A percentile compares a stretch with the other conserved stretches of the same genome.
Conservation (phyloP, 2,329 filamentous ascomycete genomes). For the Xylaria sp. region DNA sequence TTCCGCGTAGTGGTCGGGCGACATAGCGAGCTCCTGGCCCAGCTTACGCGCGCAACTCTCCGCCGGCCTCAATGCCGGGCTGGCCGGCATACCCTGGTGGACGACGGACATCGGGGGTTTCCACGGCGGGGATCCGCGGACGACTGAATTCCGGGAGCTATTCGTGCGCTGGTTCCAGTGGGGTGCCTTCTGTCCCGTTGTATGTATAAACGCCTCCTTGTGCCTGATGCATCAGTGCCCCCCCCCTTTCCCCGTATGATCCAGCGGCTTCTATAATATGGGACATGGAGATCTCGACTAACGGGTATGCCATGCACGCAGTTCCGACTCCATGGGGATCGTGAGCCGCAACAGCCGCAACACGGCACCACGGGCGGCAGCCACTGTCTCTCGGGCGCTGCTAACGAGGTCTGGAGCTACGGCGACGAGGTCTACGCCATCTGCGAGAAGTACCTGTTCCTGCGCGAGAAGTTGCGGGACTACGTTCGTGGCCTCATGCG, state of each 20-base stretch:
- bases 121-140: constrained; percentile 68
- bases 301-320: no score
- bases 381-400: constrained; percentile 61
- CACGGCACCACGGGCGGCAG: constrained; percentile 50
- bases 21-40: constrained; percentile 72
- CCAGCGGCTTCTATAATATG: no score
- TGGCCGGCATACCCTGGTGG: constrained; percentile 73
- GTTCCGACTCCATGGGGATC: constrained; percentile 73
- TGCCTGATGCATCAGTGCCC: no score
- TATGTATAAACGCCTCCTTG: no score
- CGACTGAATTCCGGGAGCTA: constrained; percentile 67
- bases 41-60: constrained; percentile 68
- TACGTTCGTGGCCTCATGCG: constrained; percentile 69
- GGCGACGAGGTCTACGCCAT: constrained; percentile 69
- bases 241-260: no score
- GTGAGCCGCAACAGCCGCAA: constrained; percentile 62
- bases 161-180: constrained; percentile 77
- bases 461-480: constrained; percentile 66
- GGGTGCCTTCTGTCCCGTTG: constrained; percentile 72
- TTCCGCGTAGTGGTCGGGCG: constrained; percentile 59
- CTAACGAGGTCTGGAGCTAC: constrained; percentile 74
- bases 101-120: constrained; percentile 78
- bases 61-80: constrained; percentile 72
- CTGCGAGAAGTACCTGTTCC: constrained; percentile 65
- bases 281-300: no score